A percentile compares a stretch with the other conserved stretches of the same genome.
Conservation (phyloP, 2,329 filamentous ascomycete genomes). For the Cordyceps tenuipes region DNA sequence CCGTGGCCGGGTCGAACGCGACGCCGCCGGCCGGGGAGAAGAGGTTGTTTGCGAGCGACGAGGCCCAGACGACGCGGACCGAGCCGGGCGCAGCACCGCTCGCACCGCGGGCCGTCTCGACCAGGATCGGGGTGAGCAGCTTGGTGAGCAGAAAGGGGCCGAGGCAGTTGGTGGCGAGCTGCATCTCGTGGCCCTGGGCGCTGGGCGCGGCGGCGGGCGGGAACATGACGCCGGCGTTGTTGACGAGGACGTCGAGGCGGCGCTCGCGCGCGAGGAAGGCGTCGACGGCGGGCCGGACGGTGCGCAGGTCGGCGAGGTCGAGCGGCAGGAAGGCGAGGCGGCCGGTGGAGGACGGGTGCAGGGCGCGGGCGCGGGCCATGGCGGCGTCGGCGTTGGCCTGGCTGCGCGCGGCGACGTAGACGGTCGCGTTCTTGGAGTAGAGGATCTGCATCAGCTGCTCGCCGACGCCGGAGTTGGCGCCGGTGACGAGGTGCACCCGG, state of each 20-base stretch:
- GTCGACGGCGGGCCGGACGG: conserved; percentile 19
- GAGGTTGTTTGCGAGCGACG: conserved; percentile 16
- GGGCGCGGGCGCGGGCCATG: conserved; percentile 30
- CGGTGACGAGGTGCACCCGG: conserved; percentile 40
- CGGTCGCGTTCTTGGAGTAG: conserved; percentile 40
- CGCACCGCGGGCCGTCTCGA: conserved; percentile 17
- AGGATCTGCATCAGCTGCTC: conserved; percentile 41
- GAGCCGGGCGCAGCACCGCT: conserved; percentile 17
- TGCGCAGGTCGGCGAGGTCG: conserved; percentile 27
- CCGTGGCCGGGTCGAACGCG: background rate
- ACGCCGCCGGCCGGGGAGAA: conserved; percentile 9
- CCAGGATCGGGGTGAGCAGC: conserved; percentile 24
- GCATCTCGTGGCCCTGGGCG: conserved; percentile 27
- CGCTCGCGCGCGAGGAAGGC: conserved; percentile 15
- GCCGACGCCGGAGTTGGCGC: conserved; percentile 31
- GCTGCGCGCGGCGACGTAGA: conserved; percentile 41
- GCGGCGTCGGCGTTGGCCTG: conserved; percentile 30
- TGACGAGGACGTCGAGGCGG: conserved; percentile 27
- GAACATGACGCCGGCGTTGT: conserved; percentile 31
- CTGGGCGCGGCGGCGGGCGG: conserved; percentile 27
- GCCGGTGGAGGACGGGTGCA: conserved; percentile 24
- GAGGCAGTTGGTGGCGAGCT: conserved; percentile 30
- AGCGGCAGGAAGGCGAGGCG: conserved; percentile 30
- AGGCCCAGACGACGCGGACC: conserved; percentile 19
- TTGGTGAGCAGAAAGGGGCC: conserved; percentile 28